Conservation (phyloP, 2,329 filamentous ascomycete species). For the Leptographium lundbergii region DNA sequence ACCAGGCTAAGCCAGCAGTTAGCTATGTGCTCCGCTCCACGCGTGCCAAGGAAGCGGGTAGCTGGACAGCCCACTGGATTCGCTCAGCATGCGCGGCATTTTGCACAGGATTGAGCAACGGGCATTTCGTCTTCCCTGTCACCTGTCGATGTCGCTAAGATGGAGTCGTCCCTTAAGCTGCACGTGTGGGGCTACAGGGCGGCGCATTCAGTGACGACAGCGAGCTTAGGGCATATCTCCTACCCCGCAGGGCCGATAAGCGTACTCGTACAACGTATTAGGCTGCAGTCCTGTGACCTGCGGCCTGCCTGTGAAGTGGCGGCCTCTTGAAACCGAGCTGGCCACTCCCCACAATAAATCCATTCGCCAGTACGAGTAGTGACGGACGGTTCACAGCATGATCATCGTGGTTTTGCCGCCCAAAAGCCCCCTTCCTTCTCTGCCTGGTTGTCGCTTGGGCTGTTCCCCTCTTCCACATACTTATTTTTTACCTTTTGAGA, state of each 20-base stretch:
- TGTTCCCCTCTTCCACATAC: background rate
- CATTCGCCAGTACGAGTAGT: background rate
- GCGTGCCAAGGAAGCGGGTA: no score
- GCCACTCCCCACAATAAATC: slow-evolving; percentile 15
- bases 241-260: background rate
- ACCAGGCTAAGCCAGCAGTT: no score
- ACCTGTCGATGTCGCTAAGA: no score
- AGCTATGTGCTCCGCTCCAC: no score
- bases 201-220: background rate
- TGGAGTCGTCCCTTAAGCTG: background rate
- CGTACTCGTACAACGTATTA: background rate
- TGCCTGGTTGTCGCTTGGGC: background rate
- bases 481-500: background rate
- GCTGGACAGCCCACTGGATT: no score
- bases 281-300: background rate
- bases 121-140: no score
- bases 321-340: slow-evolving; percentile 41
- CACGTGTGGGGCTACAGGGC: background rate
- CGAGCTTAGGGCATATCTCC: background rate
- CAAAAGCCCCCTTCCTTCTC: background rate
- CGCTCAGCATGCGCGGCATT: no score
- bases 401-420: background rate
- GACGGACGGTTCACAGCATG: background rate
- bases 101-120: no score
- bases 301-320: background rate